Conservation (phyloP, 768 basidiomycete genomes). For the Kwoniella sp. region DNA sequence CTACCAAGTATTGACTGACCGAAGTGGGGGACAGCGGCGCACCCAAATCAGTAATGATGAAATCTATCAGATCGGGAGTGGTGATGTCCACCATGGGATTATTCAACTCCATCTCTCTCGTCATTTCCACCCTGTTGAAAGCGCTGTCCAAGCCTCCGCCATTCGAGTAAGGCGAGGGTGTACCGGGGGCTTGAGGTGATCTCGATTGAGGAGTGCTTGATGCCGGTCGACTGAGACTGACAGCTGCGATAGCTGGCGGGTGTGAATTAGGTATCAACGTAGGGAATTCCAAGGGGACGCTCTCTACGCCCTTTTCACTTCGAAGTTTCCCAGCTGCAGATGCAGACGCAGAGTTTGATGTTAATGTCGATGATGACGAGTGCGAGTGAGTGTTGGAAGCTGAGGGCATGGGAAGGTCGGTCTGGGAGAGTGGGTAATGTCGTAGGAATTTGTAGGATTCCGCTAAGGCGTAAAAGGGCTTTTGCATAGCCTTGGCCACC, state of each 20-base stretch:
- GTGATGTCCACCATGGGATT: conserved; percentile 95
- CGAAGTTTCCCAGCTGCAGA: no score
- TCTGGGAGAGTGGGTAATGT: conserved; percentile 69
- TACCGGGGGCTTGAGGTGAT: conserved; percentile 10
- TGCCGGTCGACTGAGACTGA: conserved; percentile 3
- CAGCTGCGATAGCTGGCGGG: conserved; percentile 24
- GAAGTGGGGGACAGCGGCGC: conserved; percentile 69
- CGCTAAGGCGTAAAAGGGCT: conserved; percentile 93
- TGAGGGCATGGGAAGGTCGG: conserved; percentile 49
- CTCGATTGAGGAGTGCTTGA: conserved; percentile 8
- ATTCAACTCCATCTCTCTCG: conserved; percentile 74
- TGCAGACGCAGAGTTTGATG: background rate
- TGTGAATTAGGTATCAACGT: conserved; percentile 24
- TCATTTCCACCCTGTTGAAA: conserved; percentile 61
- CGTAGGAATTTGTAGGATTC: conserved; percentile 98
- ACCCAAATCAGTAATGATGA: conserved; percentile 93
- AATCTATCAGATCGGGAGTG: conserved; percentile 86
- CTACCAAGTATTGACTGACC: conserved; percentile 91
- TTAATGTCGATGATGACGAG: conserved; percentile 82
- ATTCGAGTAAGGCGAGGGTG: background rate
- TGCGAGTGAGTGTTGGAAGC: conserved; percentile 56
- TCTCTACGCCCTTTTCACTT: background rate
- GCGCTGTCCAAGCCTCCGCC: no score
- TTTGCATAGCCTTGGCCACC: conserved; percentile 88
- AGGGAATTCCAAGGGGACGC: conserved; percentile 14